Evolutionary conservation across 768 basidiomycete species (phyloP).

Genomic region (Suillus luteus): DNA sequence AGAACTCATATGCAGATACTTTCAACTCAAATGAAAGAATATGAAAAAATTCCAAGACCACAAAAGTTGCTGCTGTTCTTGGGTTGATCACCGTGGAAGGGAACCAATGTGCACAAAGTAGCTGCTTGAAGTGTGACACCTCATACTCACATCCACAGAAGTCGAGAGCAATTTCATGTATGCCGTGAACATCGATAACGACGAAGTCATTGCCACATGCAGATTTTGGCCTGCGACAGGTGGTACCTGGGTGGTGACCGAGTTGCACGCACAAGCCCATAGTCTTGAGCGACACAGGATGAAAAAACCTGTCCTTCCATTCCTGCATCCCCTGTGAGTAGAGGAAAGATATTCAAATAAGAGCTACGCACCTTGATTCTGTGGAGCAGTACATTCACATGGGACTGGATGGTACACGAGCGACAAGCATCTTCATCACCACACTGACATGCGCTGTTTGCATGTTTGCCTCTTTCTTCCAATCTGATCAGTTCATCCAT

Average conservation of each 20-base stretch:
- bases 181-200: slow-evolving; percentile 15
- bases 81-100: slow-evolving; percentile 19
- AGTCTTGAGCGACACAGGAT: background rate
- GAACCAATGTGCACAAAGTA: slow-evolving; percentile 13
- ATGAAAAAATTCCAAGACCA: slow-evolving; percentile 17
- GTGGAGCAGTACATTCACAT: background rate
- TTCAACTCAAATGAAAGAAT: slow-evolving; percentile 29
- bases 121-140: slow-evolving; percentile 12
- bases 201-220: slow-evolving; percentile 10
- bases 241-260: background rate
- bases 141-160: slow-evolving; percentile 11
- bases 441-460: background rate
- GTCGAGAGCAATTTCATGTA: slow-evolving; percentile 15
- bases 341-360: background rate
- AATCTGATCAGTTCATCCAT: slow-evolving; percentile 20
- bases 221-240: background rate
- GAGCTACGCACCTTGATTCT: background rate
- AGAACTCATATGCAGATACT: slow-evolving; percentile 23
- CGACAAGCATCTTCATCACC: background rate
- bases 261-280: slow-evolving; percentile 13
- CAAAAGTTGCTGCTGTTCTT: slow-evolving; percentile 31
- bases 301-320: slow-evolving; percentile 17
- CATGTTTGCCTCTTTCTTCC: slow-evolving; percentile 14
- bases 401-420: background rate
- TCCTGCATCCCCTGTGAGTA: slow-evolving; percentile 12